These are phyloP conservation scores for Colletotrichum karsti DNA, from an alignment of 2,329 filamentous ascomycete species.

Conservation along the genomic window DNA sequence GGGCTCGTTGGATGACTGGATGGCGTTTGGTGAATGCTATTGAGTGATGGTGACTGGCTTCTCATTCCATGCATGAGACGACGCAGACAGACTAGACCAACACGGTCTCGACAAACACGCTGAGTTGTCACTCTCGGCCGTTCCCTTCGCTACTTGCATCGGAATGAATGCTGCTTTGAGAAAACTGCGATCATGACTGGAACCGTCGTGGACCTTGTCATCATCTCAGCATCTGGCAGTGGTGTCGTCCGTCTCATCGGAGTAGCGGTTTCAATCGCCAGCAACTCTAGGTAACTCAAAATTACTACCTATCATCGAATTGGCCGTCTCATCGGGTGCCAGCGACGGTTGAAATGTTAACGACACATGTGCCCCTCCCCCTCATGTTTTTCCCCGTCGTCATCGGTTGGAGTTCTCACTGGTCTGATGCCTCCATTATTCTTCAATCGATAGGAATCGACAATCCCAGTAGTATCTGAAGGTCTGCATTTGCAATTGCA, in stretches of 20 bases:
- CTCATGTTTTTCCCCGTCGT: background rate
- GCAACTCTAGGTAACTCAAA: background rate
- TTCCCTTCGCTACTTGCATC: background rate
- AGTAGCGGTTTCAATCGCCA: background rate
- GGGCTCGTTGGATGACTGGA: background rate
- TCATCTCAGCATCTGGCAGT: background rate
- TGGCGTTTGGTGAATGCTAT: background rate
- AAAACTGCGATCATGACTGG: too few species aligned
- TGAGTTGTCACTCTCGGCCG: background rate
- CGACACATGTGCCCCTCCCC: background rate
- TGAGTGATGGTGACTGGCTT: background rate
- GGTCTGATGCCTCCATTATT: background rate
- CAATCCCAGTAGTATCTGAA: background rate
- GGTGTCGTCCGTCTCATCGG: background rate
- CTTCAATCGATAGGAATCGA: background rate
- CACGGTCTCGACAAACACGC: background rate
- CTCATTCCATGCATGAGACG: slow-evolving; percentile 6
- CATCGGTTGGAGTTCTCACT: background rate
- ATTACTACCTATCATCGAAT: background rate
- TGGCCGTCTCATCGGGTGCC: background rate
- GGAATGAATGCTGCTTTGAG: too few species aligned
- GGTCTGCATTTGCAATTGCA: too few species aligned
- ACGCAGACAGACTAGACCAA: background rate
- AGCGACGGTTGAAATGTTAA: background rate
- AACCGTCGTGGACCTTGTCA: background rate